Conservation (phyloP, 2,329 filamentous ascomycete species). For the Chaetomium sp. region DNA sequence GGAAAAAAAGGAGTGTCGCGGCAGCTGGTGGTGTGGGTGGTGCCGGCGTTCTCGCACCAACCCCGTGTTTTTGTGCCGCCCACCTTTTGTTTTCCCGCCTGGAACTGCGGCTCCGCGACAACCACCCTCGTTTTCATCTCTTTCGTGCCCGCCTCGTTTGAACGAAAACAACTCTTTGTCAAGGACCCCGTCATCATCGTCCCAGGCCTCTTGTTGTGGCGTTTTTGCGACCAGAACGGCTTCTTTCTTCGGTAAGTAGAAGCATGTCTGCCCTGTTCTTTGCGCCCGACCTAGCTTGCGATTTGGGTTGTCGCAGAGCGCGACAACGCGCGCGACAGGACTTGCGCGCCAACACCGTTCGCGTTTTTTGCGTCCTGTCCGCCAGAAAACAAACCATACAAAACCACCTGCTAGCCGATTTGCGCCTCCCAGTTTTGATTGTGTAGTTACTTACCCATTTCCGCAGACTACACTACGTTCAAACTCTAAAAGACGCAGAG, state of each 20-base stretch:
- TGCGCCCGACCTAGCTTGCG: background rate
- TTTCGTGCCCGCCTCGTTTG: background rate
- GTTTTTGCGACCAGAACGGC: constrained; percentile 1
- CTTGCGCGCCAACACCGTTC: too few species aligned
- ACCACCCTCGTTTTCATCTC: background rate
- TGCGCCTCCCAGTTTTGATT: too few species aligned
- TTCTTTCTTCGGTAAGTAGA: constrained; percentile 9
- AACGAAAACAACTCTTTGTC: background rate
- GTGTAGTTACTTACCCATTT: too few species aligned
- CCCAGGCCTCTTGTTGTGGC: background rate
- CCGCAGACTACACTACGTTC: too few species aligned
- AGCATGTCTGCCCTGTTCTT: background rate
- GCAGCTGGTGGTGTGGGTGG: background rate
- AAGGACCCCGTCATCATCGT: background rate
- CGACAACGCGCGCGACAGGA: too few species aligned
- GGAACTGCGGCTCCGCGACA: background rate
- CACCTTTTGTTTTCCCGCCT: constrained; percentile 18
- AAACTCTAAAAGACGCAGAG: background rate
- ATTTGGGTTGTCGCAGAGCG: too few species aligned
- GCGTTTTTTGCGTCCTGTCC: too few species aligned
- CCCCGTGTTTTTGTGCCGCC: constrained; percentile 20
- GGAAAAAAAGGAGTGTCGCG: background rate
- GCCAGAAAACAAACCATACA: too few species aligned
- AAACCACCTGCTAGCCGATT: too few species aligned
- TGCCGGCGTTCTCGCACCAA: constrained; percentile 11